Base-by-base conservation (phyloP, 345 rosid genomes). In the Hibiscus syriacus region DNA sequence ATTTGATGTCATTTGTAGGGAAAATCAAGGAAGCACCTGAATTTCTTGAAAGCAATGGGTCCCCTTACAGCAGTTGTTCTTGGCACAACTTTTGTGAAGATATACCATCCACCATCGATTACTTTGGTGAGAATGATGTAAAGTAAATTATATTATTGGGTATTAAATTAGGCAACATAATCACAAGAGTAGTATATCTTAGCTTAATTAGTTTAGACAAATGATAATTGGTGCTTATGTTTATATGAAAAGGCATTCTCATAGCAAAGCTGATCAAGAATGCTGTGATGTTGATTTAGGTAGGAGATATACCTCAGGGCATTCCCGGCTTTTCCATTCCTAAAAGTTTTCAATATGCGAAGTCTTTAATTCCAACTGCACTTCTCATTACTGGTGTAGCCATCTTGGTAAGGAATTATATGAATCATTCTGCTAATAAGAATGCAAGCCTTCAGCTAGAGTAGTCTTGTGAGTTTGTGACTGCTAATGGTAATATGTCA, bases 301-400 rank as follows among this genome's bases (percentile, higher is more conserved):
- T 94, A 50, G 99, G 98, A 72, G 95, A 91, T 6, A 91, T 94
- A 81, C 99, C 99, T 29, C 88, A 89, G 79, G 99, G 99, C 30
- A 93, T 94, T 71, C 99, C 99, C 34, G 80, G 77, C 45, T 94
- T 94, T 80, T 91, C 99, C 39, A 64, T 91, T 68, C 99, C 98
- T 3, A 86, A 78, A 70, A 70, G 73, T 54, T 94, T 94, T 77
- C 83, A 79, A 55, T 78, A 87, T 80, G 81, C 63, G n/a, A 84
- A 68, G 75, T 86, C 95, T 62, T 80, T 94, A 78, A 86, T 94
- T 80, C 92, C 97, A 60, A 94, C 98, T 54, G 86, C 99, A 59
- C 63, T 89, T 80, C 95, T 94, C 73, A 89, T 94, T 59, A 94
- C 99, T 69, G 99, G 99, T 45, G 98, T 94, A 48, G 99, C 99